Base-by-base conservation (phyloP, 306 rosid genomes). In the Corylus heterophylla region DNA sequence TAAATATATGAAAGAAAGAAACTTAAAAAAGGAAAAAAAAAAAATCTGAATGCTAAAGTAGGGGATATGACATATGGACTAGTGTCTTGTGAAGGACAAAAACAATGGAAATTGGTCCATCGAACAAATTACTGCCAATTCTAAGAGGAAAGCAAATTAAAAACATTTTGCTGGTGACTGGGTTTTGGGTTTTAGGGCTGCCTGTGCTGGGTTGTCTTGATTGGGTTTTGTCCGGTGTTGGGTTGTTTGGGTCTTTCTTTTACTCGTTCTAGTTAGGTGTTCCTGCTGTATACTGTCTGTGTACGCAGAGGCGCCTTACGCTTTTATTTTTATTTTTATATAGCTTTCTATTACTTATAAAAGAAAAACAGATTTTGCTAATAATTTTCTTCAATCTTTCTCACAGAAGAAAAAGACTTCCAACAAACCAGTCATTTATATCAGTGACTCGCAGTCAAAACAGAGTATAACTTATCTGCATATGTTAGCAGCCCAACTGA, bases 1-100 rank as follows among this genome's bases (percentile, higher is more conserved):
- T 22, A 74, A 64, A 52, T 13, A 10, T 78, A 42, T 25, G 44
- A 76, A 69, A 39, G 31, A 63, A 29, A 62, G 48, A 73, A 67
- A 67, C 50, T 39, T 16, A 35, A 17, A 17, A 66, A 39, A 8
- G 16, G 42, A 18, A 42, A 17, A 67, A 39, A 67, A 4, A 17
- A n/a, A 8, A 37, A 66, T 1, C 22, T 2, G 50, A 18, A 39
- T 4, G 51, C 29, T 42, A 7, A 39, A 67, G 22, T 17, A 61
- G 3, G 8, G 39, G 7, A 12, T 62, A 20, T 62, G 3, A 29
- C 42, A 22, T n/a, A 58, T 2, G 1, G 29, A 11, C 22, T 22
- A 22, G 18, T 27, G 8, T 62, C 4, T 2, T 1, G 29, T 62
- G 27, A 8, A 62, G 35, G 16, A 62, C 18, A 25, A 29, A 61